Conservation (phyloP, 2,329 filamentous ascomycete genomes). For the Ophioceras dolichostomum region DNA sequence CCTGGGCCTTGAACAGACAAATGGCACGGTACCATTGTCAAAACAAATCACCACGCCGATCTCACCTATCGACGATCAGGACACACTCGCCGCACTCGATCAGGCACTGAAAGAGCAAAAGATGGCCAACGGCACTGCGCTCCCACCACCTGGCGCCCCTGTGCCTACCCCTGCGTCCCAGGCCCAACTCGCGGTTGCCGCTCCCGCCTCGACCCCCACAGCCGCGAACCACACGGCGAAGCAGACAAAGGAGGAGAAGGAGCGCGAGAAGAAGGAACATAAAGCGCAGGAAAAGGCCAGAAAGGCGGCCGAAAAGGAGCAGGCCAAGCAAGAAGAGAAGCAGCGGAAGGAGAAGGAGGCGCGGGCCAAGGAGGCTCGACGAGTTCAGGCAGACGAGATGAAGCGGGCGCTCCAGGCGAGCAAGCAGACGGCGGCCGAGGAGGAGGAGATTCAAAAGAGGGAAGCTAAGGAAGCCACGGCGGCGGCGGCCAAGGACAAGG, state of each 20-base stretch:
- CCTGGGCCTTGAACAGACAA: constrained; percentile 34
- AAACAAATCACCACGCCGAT: constrained; percentile 37
- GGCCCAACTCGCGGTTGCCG: constrained; percentile 16
- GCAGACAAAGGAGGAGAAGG: constrained; percentile 45
- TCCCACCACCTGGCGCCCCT: constrained; percentile 14
- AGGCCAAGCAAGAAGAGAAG: constrained; percentile 30
- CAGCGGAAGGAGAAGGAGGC: constrained; percentile 22
- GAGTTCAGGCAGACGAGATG: constrained; percentile 49
- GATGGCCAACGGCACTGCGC: constrained; percentile 35
- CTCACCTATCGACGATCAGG: constrained; percentile 31
- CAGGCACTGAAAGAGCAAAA: no score
- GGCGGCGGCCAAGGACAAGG: constrained; percentile 16
- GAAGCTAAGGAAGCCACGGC: constrained; percentile 24
- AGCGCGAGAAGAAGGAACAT: constrained; percentile 57
- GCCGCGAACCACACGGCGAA: constrained; percentile 10
- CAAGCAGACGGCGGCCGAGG: constrained; percentile 47
- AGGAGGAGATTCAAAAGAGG: constrained; percentile 32
- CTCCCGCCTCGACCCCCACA: constrained; percentile 8
- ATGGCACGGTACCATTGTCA: constrained; percentile 29
- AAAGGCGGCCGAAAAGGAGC: constrained; percentile 32
- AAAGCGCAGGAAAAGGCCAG: constrained; percentile 38
- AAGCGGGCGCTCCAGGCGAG: constrained; percentile 54
- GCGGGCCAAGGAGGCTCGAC: constrained; percentile 23
- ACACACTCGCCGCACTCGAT: constrained; percentile 39
- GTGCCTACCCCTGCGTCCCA: no score